Percentiles rank a stretch among this genome's conserved stretches.
Conservation (phyloP, 2,329 filamentous ascomycete genomes). For the Colletotrichum plurivorum region DNA sequence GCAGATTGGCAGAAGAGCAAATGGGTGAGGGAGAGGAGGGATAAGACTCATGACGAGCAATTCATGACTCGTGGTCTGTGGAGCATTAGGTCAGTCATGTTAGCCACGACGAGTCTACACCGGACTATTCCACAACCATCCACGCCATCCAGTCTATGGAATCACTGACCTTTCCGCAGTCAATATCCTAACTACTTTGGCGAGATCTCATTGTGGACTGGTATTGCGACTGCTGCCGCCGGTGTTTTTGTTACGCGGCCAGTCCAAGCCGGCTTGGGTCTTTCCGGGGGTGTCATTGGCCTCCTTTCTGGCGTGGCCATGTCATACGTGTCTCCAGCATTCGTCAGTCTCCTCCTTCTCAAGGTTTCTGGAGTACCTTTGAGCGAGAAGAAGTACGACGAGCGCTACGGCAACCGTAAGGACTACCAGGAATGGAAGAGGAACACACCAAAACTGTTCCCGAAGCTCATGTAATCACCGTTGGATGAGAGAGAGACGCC, state of each 20-base stretch:
- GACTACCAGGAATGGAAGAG: constrained; percentile 79
- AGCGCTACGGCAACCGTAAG: constrained; percentile 72
- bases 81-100: constrained; percentile 61
- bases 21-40: constrained; percentile 73
- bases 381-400: constrained; percentile 79
- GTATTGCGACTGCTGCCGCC: constrained; percentile 72
- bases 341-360: constrained; percentile 73
- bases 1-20: constrained; percentile 75
- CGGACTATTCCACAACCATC: no score
- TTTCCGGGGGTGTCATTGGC: constrained; percentile 58
- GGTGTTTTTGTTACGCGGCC: constrained; percentile 69
- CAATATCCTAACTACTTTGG: constrained; percentile 81
- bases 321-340: constrained; percentile 73
- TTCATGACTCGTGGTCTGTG: constrained; percentile 77
- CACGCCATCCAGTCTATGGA: no score
- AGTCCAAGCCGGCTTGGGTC: constrained; percentile 70
- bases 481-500: neutral
- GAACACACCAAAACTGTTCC: constrained; percentile 75
- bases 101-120: neutral
- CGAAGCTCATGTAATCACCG: constrained; percentile 63
- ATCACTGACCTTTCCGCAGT: constrained; percentile 44
- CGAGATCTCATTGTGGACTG: constrained; percentile 78
- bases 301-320: constrained; percentile 53
- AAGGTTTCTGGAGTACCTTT: constrained; percentile 76
- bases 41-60: constrained; percentile 76